These are phyloP conservation scores for Spathaspora boniae DNA, from an alignment of 805 yeast species.

Conservation along the genomic window DNA sequence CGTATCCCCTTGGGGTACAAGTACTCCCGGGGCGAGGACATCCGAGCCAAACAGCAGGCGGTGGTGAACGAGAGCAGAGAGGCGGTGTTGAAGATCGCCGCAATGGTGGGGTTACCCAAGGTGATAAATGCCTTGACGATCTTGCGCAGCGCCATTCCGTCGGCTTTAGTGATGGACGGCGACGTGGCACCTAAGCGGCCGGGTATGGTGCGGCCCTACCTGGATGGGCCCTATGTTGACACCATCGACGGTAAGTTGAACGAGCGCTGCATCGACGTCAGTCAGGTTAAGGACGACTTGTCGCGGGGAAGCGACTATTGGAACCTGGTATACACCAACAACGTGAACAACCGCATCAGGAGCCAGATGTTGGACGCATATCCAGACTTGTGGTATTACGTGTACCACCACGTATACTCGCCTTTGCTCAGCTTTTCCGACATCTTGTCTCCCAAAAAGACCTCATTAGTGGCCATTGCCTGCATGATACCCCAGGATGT, in stretches of 20 bases:
- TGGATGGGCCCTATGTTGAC: conserved; percentile 14
- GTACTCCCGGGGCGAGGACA: conserved; percentile 24
- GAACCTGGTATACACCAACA: conserved; percentile 62
- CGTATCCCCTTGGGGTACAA: conserved; percentile 15
- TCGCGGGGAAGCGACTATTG: conserved; percentile 60
- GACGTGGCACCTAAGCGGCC: conserved; percentile 19
- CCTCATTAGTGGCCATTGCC: conserved; percentile 70
- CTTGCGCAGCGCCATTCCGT: conserved; percentile 63
- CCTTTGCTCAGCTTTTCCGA: conserved; percentile 66
- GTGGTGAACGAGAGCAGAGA: conserved; percentile 60
- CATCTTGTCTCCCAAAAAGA: conserved; percentile 58
- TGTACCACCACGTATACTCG: conserved; percentile 66
- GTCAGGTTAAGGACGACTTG: conserved; percentile 19
- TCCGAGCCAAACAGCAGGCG: conserved; percentile 18
- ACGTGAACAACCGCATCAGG: conserved; percentile 63
- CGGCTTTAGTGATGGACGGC: conserved; percentile 19
- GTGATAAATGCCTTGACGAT: conserved; percentile 69
- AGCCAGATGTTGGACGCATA: conserved; percentile 65
- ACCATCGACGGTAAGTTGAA: conserved; percentile 34
- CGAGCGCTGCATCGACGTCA: conserved; percentile 20
- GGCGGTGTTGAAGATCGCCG: conserved; percentile 68
- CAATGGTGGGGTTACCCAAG: conserved; percentile 76
- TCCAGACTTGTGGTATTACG: conserved; percentile 75
- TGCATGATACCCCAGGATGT: conserved; percentile 85
- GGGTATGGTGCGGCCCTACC: conserved; percentile 20